phyloP scores from a whole-genome alignment of 768 basidiomycete species.

The Hydnum rufescens region DNA sequence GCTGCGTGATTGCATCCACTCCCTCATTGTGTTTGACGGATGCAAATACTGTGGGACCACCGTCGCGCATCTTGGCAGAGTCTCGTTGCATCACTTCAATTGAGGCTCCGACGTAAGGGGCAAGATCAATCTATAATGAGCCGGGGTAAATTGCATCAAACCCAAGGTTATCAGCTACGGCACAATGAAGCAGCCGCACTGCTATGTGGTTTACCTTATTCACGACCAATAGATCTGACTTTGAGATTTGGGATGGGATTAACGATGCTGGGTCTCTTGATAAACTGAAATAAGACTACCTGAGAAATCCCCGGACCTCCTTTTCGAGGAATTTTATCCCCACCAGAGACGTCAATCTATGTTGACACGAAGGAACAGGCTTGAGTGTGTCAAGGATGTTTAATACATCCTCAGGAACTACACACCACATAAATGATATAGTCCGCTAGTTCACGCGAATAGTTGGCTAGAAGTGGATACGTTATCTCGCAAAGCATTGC shows the following conservation, averaged over 20 bases:
- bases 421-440: constrained; percentile 85
- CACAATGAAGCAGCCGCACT: background rate
- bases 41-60: constrained; percentile 83
- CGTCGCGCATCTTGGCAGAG: constrained; percentile 81
- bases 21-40: constrained; percentile 63
- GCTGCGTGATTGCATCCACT: constrained; percentile 58
- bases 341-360: constrained; percentile 38
- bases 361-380: background rate
- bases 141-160: background rate
- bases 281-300: constrained; percentile 13
- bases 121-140: constrained; percentile 93
- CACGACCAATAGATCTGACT: constrained; percentile 83
- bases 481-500: too few species aligned
- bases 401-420: constrained; percentile 7
- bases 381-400: background rate
- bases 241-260: constrained; percentile 16
- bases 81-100: constrained; percentile 90
- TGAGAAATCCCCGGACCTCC: constrained; percentile 94
- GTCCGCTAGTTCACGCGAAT: constrained; percentile 88
- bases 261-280: background rate
- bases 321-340: constrained; percentile 96
- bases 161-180: background rate
- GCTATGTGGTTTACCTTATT: constrained; percentile 84
- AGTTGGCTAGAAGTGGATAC: constrained; percentile 39
- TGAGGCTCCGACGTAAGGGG: constrained; percentile 79